Evolutionary conservation across 2,329 filamentous ascomycete genomes (phyloP).

Genomic region (Fusarium pilosicola): DNA sequence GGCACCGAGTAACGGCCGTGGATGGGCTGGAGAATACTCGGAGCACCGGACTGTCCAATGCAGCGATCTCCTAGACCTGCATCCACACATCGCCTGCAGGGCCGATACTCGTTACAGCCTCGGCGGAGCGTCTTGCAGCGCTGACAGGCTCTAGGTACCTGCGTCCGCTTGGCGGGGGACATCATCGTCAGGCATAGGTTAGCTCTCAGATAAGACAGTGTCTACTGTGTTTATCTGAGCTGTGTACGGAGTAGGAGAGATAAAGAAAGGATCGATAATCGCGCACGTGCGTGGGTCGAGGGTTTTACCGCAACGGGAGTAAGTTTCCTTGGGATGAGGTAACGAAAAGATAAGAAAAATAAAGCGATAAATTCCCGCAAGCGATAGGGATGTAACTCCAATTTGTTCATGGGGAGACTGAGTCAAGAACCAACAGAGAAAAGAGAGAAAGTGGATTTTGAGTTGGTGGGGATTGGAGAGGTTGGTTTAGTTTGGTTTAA

Average conservation of each 20-base stretch:
- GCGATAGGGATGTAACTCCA: neutral
- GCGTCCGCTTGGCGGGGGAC: slow-evolving; percentile 48
- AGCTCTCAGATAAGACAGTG: slow-evolving; percentile 1
- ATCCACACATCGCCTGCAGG: slow-evolving; percentile 55
- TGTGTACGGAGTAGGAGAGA: neutral
- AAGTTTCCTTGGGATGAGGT: slow-evolving; percentile 11
- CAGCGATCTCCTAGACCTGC: slow-evolving; percentile 55
- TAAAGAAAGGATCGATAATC: slow-evolving; percentile 24
- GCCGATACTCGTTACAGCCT: slow-evolving; percentile 57
- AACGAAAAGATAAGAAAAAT: slow-evolving; percentile 26
- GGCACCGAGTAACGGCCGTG: neutral
- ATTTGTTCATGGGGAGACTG: neutral
- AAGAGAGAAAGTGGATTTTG: neutral
- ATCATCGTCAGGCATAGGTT: slow-evolving; percentile 18
- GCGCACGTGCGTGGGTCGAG: slow-evolving; percentile 16
- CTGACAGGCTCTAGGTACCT: slow-evolving; percentile 56
- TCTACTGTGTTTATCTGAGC: neutral
- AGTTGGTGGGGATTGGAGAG: slow-evolving; percentile 3
- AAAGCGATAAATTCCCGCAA: neutral
- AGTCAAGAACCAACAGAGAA: neutral
- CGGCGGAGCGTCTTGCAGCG: slow-evolving; percentile 56
- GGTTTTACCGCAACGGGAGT: neutral
- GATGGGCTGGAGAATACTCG: slow-evolving; percentile 12
- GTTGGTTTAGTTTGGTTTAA: neutral
- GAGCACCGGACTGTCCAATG: slow-evolving; percentile 30